phyloP scores from a whole-genome alignment of 805 yeast species.

The Hanseniaspora opuntiae region DNA sequence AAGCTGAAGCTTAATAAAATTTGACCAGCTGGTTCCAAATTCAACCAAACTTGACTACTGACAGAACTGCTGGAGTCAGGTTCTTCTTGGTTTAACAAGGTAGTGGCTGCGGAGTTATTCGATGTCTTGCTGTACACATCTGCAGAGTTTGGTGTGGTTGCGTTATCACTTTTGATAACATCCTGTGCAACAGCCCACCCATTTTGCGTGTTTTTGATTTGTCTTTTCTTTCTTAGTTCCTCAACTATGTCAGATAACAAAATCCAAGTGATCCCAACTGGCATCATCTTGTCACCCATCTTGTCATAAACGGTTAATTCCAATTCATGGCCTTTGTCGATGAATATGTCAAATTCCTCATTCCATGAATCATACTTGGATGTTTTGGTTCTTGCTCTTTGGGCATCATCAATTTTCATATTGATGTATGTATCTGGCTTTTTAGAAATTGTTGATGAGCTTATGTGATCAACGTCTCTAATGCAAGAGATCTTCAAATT shows the following conservation, averaged over 20 bases:
- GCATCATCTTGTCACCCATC: slow-evolving; percentile 48
- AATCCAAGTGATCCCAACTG: slow-evolving; percentile 89
- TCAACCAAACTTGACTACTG: slow-evolving; percentile 63
- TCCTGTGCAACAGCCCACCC: slow-evolving; percentile 84
- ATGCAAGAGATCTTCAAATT: slow-evolving; percentile 61
- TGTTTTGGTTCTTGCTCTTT: slow-evolving; percentile 59
- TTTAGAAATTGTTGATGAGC: slow-evolving; percentile 64
- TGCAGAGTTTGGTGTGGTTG: slow-evolving; percentile 11
- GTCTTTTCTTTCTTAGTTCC: slow-evolving; percentile 82
- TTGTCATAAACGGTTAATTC: slow-evolving; percentile 81
- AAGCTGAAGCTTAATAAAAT: slow-evolving; percentile 66
- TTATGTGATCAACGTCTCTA: slow-evolving; percentile 84
- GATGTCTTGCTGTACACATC: slow-evolving; percentile 1
- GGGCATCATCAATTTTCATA: slow-evolving; percentile 78
- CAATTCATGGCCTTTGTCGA: slow-evolving; percentile 84
- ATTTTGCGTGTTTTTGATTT: slow-evolving; percentile 49
- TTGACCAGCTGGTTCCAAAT: slow-evolving; percentile 89
- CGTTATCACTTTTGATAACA: slow-evolving; percentile 21
- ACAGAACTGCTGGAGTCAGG: background rate
- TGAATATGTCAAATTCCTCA: slow-evolving; percentile 66
- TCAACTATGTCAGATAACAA: slow-evolving; percentile 84
- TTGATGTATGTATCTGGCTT: slow-evolving; percentile 68
- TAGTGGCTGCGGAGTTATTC: slow-evolving; percentile 16
- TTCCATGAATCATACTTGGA: slow-evolving; percentile 67
- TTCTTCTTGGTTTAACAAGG: background rate